These are phyloP conservation scores for Leccinum obscurum DNA, from an alignment of 768 basidiomycete species.

Conservation along the genomic window DNA sequence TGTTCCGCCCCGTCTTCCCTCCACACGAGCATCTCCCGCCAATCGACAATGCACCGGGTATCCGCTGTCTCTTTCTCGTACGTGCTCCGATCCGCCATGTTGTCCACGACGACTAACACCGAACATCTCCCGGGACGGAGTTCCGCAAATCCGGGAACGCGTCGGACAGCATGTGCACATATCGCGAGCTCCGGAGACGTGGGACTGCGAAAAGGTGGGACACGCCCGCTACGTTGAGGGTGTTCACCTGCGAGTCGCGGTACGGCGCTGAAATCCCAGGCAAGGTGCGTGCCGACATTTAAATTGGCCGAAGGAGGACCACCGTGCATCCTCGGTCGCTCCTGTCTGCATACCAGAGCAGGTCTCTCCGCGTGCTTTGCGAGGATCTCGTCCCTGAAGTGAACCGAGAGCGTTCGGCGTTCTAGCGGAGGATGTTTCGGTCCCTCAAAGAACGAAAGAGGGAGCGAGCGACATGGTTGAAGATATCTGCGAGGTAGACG, in stretches of 20 bases:
- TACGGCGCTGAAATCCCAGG: conserved; percentile 60
- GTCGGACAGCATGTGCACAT: conserved; percentile 58
- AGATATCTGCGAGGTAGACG: conserved; percentile 5
- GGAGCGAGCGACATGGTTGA: conserved; percentile 31
- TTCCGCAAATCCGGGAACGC: conserved; percentile 55
- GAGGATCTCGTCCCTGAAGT: conserved; percentile 60
- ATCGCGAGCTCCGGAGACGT: conserved; percentile 60
- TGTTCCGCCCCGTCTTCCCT: conserved; percentile 49
- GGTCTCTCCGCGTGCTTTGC: conserved; percentile 47
- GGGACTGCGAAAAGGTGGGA: conserved; percentile 76
- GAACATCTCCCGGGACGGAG: conserved; percentile 54
- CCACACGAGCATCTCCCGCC: conserved; percentile 75
- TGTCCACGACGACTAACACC: conserved; percentile 70
- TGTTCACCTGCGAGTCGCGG: conserved; percentile 46
- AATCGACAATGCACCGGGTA: conserved; percentile 59
- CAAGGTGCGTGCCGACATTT: conserved; percentile 49
- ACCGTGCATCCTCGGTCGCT: conserved; percentile 56
- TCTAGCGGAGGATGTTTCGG: conserved; percentile 56
- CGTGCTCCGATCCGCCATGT: conserved; percentile 42
- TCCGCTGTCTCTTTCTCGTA: conserved; percentile 41
- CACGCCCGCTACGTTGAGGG: conserved; percentile 63
- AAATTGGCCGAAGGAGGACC: conserved; percentile 59
- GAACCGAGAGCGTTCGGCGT: conserved; percentile 56
- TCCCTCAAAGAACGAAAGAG: conserved; percentile 58
- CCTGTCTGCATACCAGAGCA: conserved; percentile 65